phyloP scores from a whole-genome alignment of 768 basidiomycete genomes.

The Lactifluus subvellereus region DNA sequence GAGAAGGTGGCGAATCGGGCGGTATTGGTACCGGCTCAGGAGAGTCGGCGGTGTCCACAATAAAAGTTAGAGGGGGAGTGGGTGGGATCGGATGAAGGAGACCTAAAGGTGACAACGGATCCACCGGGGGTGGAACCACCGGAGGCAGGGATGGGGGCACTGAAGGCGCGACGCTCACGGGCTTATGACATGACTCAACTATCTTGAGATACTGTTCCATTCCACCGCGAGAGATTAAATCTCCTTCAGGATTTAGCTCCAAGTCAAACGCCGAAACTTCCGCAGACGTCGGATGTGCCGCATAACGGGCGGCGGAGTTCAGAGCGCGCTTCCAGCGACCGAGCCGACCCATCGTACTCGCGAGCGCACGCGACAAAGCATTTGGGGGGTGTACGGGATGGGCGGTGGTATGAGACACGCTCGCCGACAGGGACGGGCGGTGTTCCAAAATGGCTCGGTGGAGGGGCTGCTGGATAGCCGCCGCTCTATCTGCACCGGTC shows the following conservation, averaged over 20 bases:
- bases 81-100: neutral
- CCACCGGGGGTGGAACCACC: slow-evolving; percentile 13
- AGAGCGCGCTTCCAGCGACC: slow-evolving; percentile 80
- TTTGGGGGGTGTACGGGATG: slow-evolving; percentile 50
- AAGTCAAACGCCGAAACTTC: slow-evolving; percentile 69
- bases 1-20: neutral
- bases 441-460: slow-evolving; percentile 47
- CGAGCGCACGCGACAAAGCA: slow-evolving; percentile 66
- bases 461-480: slow-evolving; percentile 55
- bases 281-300: slow-evolving; percentile 30
- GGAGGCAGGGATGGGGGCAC: slow-evolving; percentile 17
- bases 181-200: slow-evolving; percentile 34
- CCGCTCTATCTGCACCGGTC: slow-evolving; percentile 14
- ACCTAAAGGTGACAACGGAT: slow-evolving; percentile 13
- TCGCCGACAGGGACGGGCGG: slow-evolving; percentile 34
- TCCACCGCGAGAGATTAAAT: slow-evolving; percentile 54
- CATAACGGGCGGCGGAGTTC: slow-evolving; percentile 41
- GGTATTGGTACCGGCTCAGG: neutral
- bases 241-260: slow-evolving; percentile 53
- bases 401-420: slow-evolving; percentile 38
- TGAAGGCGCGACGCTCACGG: slow-evolving; percentile 8
- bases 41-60: neutral
- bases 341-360: slow-evolving; percentile 75
- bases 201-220: slow-evolving; percentile 62
- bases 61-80: neutral